phyloP scores from a whole-genome alignment of 148 eudicot species.

The Fagopyrum homotropicum region DNA sequence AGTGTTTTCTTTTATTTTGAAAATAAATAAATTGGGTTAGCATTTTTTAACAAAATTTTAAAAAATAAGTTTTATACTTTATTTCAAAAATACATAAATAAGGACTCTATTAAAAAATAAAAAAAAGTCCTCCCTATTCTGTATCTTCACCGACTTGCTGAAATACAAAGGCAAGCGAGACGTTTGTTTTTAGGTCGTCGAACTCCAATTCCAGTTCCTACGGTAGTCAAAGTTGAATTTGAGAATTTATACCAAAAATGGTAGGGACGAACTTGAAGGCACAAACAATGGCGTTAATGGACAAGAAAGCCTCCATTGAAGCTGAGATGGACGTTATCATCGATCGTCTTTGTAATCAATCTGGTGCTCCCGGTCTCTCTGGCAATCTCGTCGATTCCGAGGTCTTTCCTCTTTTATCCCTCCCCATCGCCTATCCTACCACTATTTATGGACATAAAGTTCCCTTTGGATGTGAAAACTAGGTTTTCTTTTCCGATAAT shows the following conservation, averaged over 20 bases:
- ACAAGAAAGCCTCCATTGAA: conserved; percentile 49
- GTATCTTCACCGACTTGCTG: background rate
- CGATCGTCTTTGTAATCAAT: conserved; percentile 47
- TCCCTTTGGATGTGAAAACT: background rate
- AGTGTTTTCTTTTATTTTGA: too few relatives aligned
- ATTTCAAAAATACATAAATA: too few relatives aligned
- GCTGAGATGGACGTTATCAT: conserved; percentile 67
- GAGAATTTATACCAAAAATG: conserved; percentile 26
- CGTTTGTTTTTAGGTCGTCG: background rate
- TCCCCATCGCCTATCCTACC: background rate
- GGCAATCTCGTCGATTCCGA: conserved; percentile 72
- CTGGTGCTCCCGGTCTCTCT: conserved; percentile 73
- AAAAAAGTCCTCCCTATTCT: background rate
- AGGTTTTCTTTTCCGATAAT: background rate
- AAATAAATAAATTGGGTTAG: too few relatives aligned
- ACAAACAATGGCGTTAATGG: conserved; percentile 64
- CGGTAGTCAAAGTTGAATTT: background rate
- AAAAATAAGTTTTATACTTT: too few relatives aligned
- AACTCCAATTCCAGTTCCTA: background rate
- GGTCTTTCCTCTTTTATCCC: conserved; percentile 23
- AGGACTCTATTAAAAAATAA: too few relatives aligned
- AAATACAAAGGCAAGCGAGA: background rate
- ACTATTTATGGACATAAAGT: background rate
- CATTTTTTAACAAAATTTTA: too few relatives aligned
- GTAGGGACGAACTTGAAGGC: conserved; percentile 81